A percentile compares a stretch with the other conserved stretches of the same genome.
Evolutionary conservation across 768 basidiomycete genomes (phyloP).

Genomic region (Lenzites betulinus): DNA sequence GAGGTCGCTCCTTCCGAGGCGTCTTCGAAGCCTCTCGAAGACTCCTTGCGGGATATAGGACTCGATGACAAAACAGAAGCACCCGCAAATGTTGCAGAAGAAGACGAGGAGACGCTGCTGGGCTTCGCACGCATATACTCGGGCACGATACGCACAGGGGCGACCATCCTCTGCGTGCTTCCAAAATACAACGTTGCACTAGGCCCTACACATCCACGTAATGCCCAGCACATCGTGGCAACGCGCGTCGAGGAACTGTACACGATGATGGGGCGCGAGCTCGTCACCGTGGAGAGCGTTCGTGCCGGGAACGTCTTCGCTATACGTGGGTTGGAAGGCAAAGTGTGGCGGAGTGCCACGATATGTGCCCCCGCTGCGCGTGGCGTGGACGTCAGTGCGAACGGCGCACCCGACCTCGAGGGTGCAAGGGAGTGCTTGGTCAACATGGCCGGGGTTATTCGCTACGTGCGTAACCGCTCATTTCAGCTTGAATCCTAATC

Average conservation of each 20-base stretch:
- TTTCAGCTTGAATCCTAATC: not conserved
- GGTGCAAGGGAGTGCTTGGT: slow-evolving; percentile 58
- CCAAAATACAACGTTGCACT: slow-evolving; percentile 81
- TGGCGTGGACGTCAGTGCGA: slow-evolving; percentile 36
- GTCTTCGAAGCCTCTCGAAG: slow-evolving; percentile 18
- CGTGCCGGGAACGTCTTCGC: slow-evolving; percentile 95
- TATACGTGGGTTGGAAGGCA: slow-evolving; percentile 84
- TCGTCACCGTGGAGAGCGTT: slow-evolving; percentile 81
- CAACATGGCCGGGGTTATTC: slow-evolving; percentile 75
- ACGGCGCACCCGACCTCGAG: slow-evolving; percentile 31
- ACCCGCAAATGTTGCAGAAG: slow-evolving; percentile 26
- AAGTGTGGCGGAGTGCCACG: slow-evolving; percentile 89
- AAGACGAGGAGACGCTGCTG: slow-evolving; percentile 66
- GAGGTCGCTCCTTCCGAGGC: slow-evolving; percentile 9
- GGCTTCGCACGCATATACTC: slow-evolving; percentile 96
- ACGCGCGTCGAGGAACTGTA: slow-evolving; percentile 79
- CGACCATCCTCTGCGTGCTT: slow-evolving; percentile 69
- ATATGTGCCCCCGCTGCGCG: slow-evolving; percentile 66
- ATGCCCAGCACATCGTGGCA: slow-evolving; percentile 60
- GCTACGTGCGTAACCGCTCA: slow-evolving; percentile 47
- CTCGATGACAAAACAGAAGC: slow-evolving; percentile 20
- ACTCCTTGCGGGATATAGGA: slow-evolving; percentile 24
- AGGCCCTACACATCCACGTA: slow-evolving; percentile 64
- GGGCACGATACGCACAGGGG: slow-evolving; percentile 71
- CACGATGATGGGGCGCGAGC: slow-evolving; percentile 96